A percentile compares a stretch with the other conserved stretches of the same genome.
These are phyloP conservation scores for Phytophthora fragariae DNA, from an alignment of 352 stramenopile genomes.

Conservation along the genomic window DNA sequence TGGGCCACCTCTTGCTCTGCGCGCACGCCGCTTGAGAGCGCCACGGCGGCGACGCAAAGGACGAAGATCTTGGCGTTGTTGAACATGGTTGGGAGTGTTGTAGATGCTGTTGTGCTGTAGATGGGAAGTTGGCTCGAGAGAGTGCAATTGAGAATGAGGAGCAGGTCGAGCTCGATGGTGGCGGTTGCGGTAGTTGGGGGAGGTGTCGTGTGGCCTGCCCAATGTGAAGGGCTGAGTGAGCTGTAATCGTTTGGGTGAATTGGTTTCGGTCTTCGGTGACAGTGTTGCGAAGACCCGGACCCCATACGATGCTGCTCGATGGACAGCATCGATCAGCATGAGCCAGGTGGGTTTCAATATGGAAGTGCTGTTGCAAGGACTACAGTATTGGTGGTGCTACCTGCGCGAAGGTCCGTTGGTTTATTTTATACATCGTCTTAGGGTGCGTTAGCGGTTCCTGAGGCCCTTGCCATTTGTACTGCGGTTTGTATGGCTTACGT, in stretches of 20 bases:
- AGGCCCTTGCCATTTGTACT: no score
- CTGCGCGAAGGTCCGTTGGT: no score
- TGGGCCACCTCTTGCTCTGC: conserved; percentile 5
- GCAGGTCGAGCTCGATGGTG: background rate
- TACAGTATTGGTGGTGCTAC: background rate
- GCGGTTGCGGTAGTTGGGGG: no score
- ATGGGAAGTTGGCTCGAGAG: background rate
- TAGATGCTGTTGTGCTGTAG: background rate
- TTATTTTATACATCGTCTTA: no score
- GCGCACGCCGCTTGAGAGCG: background rate
- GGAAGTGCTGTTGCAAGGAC: background rate
- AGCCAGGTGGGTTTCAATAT: background rate
- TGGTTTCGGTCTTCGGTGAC: no score
- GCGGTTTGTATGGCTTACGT: no score
- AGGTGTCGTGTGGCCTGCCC: background rate
- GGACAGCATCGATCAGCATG: background rate
- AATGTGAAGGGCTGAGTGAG: background rate
- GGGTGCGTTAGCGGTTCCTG: no score
- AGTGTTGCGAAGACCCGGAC: background rate
- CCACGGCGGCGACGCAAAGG: conserved; percentile 4
- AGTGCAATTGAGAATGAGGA: background rate
- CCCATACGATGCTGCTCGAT: background rate
- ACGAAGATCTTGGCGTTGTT: conserved; percentile 10
- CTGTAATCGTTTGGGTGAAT: background rate
- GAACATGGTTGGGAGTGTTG: conserved; percentile 1